Evolutionary conservation across 176 grass and related monocot genomes (phyloP), one percentile per base, ranked within the genome.

Genomic region (Juncus effusus): DNA sequence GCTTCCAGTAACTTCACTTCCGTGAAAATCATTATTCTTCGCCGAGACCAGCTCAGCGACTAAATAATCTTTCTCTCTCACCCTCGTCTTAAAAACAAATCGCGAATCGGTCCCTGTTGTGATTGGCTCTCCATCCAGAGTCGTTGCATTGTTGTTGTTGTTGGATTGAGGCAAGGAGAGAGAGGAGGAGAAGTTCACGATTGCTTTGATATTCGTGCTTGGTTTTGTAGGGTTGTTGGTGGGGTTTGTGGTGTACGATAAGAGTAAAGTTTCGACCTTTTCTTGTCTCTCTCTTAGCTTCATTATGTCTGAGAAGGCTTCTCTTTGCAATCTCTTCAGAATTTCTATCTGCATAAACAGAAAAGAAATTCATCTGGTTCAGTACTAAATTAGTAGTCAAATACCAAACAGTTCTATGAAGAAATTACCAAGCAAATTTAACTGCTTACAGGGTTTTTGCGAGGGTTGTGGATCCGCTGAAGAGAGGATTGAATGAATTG

Each of bases 281-380:
- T 88, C 89, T 16, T 93, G 89, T 7, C 85, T 84, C 61, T 93
- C 85, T 77, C 89, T 85, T 57, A 88, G 44, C 59, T 84, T 86
- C 89, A 93, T 88, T 49, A 93, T 82, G 76, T 88, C 89, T 58
- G 77, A 77, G 36, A 93, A 88, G 6, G 81, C 85, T 72, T 93
- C 75, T n/a, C 81, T 69, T 67, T 93, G 89, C 59, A 93, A 61
- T 7, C 81, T 75, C 68, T 93, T 93, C 76, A 93, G 79, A 54
- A 85, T 82, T 35, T 80, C 85, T 62, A 85, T 52, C 85, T 93
- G 78, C 56, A 80, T 49, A 74, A 10, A 19, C 1, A 50, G 0
- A n/a, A n/a, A n/a, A n/a, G n/a, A n/a, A n/a, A n/a, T n/a, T n/a
- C n/a, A n/a, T n/a, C n/a, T n/a, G n/a, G n/a, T n/a, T n/a, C n/a